A percentile compares a stretch with the other conserved stretches of the same genome.
Conservation (phyloP, 129 eudicot species). For the Apium graveolens region DNA sequence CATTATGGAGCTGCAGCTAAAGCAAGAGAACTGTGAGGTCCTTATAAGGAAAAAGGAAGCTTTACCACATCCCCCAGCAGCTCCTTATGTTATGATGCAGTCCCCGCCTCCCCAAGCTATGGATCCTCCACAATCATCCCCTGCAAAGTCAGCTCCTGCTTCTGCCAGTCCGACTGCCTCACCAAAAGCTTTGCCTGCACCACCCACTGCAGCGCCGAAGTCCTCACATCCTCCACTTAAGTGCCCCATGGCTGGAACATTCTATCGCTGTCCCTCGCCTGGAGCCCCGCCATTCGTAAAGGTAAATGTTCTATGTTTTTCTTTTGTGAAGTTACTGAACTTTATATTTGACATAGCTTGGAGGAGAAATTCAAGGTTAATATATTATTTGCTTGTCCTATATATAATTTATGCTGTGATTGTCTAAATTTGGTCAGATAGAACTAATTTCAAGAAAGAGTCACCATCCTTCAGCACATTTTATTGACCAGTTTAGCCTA, state of each 20-base stretch:
- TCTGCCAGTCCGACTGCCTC: slow-evolving; percentile 33
- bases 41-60: slow-evolving; percentile 78
- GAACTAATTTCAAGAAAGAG: background rate
- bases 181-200: slow-evolving; percentile 31
- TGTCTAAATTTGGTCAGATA: background rate
- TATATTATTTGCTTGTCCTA: background rate
- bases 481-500: background rate
- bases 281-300: slow-evolving; percentile 75
- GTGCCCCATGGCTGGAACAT: slow-evolving; percentile 92
- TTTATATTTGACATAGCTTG: background rate
- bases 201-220: slow-evolving; percentile 57
- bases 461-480: background rate
- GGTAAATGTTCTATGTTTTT: slow-evolving; percentile 30
- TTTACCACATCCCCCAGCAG: slow-evolving; percentile 41
- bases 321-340: background rate
- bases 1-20: slow-evolving; percentile 75
- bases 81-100: slow-evolving; percentile 49
- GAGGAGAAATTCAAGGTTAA: background rate
- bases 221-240: slow-evolving; percentile 73
- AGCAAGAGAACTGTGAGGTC: slow-evolving; percentile 64
- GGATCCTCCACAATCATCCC: slow-evolving; percentile 34
- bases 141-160: slow-evolving; percentile 34
- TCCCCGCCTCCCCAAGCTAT: slow-evolving; percentile 40
- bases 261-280: slow-evolving; percentile 80
- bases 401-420: background rate